A percentile compares a stretch with the other conserved stretches of the same genome.
These are phyloP conservation scores for Elongisporangium prolatum DNA, from an alignment of 352 stramenopile species.

Conservation along the genomic window DNA sequence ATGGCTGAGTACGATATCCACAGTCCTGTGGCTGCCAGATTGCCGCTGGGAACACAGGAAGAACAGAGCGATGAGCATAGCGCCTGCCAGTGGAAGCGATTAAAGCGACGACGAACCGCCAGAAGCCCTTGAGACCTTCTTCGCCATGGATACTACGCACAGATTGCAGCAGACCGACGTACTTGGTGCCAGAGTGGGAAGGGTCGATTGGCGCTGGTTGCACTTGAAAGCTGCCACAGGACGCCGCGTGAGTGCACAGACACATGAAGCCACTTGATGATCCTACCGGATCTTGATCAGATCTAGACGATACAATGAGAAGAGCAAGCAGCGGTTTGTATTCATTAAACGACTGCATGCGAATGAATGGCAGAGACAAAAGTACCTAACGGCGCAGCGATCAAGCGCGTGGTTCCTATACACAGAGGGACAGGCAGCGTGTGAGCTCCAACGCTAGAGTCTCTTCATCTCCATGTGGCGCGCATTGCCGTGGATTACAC, in stretches of 20 bases:
- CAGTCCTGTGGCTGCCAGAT: slow-evolving; percentile 65
- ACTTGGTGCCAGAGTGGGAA: slow-evolving; percentile 26
- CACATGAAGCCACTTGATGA: not conserved
- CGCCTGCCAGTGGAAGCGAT: not conserved
- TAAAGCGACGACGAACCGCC: slow-evolving; percentile 26
- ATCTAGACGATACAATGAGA: slow-evolving; percentile 18
- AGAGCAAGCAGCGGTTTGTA: not conserved
- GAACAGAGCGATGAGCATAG: not conserved
- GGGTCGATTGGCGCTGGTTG: slow-evolving; percentile 46
- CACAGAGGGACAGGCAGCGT: not conserved
- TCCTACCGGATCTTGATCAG: slow-evolving; percentile 70
- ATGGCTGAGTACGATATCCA: slow-evolving; percentile 82
- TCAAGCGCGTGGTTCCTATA: slow-evolving; percentile 50
- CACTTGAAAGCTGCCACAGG: slow-evolving; percentile 54
- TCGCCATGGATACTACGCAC: slow-evolving; percentile 68
- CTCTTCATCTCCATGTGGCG: not conserved
- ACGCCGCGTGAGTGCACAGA: not conserved
- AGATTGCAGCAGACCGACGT: slow-evolving; percentile 48
- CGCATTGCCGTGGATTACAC: not conserved
- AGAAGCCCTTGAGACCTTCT: slow-evolving; percentile 79
- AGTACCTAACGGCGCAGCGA: slow-evolving; percentile 66
- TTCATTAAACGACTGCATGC: not conserved
- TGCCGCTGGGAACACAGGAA: slow-evolving; percentile 23
- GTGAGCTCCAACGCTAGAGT: not conserved
- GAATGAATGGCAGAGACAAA: not conserved